phyloP scores from a whole-genome alignment of 1,284 basidiomycete genomes.

The Rhodotorula sp. region DNA sequence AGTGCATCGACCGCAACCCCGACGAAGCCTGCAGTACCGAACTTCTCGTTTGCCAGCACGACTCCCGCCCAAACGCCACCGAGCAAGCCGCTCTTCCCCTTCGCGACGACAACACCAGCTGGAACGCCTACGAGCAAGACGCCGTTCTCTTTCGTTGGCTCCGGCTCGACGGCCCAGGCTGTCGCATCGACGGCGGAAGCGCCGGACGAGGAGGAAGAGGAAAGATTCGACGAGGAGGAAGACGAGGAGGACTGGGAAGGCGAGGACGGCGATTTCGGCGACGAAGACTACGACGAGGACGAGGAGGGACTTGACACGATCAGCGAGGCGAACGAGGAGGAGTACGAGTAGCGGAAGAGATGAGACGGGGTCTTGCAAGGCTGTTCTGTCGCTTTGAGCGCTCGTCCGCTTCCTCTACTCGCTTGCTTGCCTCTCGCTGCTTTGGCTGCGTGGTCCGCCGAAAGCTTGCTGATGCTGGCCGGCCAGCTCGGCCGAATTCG shows the following conservation, averaged over 20 bases:
- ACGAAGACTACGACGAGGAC: too few relatives aligned
- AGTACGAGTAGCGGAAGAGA: too few relatives aligned
- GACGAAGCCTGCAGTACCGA: background rate
- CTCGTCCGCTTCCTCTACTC: too few relatives aligned
- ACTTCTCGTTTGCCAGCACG: slow-evolving; percentile 11
- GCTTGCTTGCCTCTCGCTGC: too few relatives aligned
- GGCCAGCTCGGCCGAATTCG: too few relatives aligned
- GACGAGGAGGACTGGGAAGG: background rate
- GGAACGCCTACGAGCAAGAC: background rate
- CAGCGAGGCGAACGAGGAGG: too few relatives aligned
- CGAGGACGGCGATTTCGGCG: background rate
- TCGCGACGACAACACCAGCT: background rate
- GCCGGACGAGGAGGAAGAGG: background rate
- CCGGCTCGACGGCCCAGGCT: background rate
- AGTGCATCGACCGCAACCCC: background rate
- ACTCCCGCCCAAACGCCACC: background rate
- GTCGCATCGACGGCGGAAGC: background rate
- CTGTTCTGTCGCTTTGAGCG: too few relatives aligned
- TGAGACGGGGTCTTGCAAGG: too few relatives aligned
- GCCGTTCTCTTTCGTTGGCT: background rate
- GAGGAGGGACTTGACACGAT: too few relatives aligned
- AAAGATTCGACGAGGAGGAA: background rate
- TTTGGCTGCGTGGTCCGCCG: too few relatives aligned
- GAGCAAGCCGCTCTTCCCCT: background rate
- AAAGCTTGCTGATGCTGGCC: too few relatives aligned